Percentiles rank a stretch among this genome's conserved stretches.
These are phyloP conservation scores for Gracilariopsis chorda DNA, from an alignment of 23 red algal species.

Conservation along the genomic window DNA sequence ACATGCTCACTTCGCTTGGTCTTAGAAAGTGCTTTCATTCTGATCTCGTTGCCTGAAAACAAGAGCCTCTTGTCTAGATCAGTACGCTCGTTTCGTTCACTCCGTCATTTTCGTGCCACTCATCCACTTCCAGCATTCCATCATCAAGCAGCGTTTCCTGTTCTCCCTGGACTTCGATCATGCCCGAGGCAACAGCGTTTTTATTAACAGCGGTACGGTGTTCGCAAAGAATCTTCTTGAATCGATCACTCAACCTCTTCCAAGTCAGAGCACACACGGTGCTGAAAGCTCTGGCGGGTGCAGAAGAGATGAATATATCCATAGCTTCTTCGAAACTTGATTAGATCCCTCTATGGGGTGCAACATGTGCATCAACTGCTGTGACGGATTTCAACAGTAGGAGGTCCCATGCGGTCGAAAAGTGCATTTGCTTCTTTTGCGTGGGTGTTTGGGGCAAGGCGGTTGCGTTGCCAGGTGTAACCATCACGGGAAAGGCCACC, in stretches of 20 bases:
- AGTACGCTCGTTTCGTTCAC: neutral
- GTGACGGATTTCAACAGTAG: neutral
- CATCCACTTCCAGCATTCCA: neutral
- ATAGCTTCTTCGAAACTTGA: neutral
- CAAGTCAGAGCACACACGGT: neutral
- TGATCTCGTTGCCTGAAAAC: neutral
- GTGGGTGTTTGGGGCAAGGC: neutral
- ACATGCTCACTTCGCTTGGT: neutral
- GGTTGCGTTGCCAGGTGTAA: neutral
- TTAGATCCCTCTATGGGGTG: neutral
- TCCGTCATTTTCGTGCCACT: neutral
- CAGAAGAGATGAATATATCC: neutral
- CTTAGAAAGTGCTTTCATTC: neutral
- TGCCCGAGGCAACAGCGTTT: slow-evolving; percentile 14
- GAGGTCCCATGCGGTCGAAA: neutral
- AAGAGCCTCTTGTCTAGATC: neutral
- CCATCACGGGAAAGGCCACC: too few species aligned
- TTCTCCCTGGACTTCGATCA: slow-evolving; percentile 6
- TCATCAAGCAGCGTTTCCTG: slow-evolving; percentile 4
- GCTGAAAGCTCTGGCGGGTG: neutral
- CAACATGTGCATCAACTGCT: neutral
- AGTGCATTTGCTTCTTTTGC: neutral
- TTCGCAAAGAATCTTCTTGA: slow-evolving; percentile 5
- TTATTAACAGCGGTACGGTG: neutral
- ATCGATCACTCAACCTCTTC: slow-evolving; percentile 16